These are phyloP conservation scores for Pseudogymnoascus sp. DNA, from an alignment of 2,329 filamentous ascomycete species.

Conservation along the genomic window DNA sequence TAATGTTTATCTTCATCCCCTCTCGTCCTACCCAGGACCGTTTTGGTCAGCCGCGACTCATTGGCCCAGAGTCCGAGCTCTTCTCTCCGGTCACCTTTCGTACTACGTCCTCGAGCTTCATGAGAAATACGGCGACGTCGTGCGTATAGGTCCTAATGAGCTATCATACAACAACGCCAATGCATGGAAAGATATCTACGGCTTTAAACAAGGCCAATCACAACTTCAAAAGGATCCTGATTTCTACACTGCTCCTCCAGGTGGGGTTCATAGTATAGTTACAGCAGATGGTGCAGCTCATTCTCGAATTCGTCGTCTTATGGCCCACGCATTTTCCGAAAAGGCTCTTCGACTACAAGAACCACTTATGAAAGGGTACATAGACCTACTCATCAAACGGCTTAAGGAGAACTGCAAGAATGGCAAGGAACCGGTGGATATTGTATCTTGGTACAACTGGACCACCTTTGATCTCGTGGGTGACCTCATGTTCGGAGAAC, in stretches of 20 bases:
- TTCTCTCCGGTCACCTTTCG: background rate
- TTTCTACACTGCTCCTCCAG: background rate
- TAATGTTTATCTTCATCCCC: conserved; percentile 14
- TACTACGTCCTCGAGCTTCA: conserved; percentile 4
- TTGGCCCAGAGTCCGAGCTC: background rate
- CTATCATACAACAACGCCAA: background rate
- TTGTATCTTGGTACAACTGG: conserved; percentile 21
- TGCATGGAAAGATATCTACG: conserved; percentile 6
- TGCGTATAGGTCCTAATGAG: conserved; percentile 8
- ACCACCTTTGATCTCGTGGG: conserved; percentile 33
- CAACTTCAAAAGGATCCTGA: background rate
- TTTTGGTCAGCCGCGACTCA: background rate
- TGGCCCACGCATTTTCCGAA: conserved; percentile 19
- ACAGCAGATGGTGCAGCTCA: conserved; percentile 10
- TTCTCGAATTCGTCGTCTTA: conserved; percentile 17
- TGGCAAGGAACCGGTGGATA: background rate
- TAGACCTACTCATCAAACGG: background rate
- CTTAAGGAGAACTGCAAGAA: background rate
- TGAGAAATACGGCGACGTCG: conserved; percentile 8
- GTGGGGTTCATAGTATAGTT: background rate
- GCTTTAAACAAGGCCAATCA: background rate
- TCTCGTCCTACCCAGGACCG: conserved; percentile 16
- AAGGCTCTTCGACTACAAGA: conserved; percentile 18
- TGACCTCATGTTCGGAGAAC: conserved; percentile 29
- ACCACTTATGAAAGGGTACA: conserved; percentile 15